Evolutionary conservation across 2,329 filamentous ascomycete species (phyloP), one percentile per base, ranked within the genome.

Genomic region (Ceratocystis alfenasii): DNA sequence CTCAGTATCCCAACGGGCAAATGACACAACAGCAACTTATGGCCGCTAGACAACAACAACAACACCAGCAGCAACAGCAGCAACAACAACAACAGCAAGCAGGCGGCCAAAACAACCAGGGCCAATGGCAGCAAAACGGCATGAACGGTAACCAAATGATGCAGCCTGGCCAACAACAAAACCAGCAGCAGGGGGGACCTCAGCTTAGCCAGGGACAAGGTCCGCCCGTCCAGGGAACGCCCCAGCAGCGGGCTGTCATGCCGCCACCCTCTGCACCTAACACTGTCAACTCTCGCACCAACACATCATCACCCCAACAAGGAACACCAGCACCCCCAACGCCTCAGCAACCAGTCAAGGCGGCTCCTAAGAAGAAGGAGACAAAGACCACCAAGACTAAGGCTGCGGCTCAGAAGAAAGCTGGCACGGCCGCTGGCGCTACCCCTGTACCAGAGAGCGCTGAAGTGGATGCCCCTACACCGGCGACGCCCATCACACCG

Each of bases 301-400:
- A 78, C 53, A 81, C 83, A 15, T 82, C 82, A 12, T 86, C 84
- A 20, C 85, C 84, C 28, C 84, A 86, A 70, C 81, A 83, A 70
- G 83, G 81, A 67, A 81, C 84, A 5, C 87, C 87, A 45, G 67
- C 68, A 5, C 89, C 89, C 0, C 89, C 89, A 1, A 94, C 89
- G 3, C 89, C 89, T 1, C 86, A 84, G 63, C 87, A 90, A 72
- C 74, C 79, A 1, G 87, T 85, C 72, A 93, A 93, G 78, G 76
- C 87, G 3, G 85, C 83, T 44, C 87, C 88, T 0, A 91, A 90
- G 75, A 93, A 93, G 81, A 89, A 90, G 78, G 84, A 85, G 41
- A 78, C 76, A 4, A 87, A 87, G 75, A 81, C 78, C 68, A 78
- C 82, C 4, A 88, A 87, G 75, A 79, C 76, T 66, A 89, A 90